Percentiles rank a stretch among this genome's conserved stretches.
Evolutionary conservation across 2,329 filamentous ascomycete species (phyloP).

Genomic region (Fusarium sp.): DNA sequence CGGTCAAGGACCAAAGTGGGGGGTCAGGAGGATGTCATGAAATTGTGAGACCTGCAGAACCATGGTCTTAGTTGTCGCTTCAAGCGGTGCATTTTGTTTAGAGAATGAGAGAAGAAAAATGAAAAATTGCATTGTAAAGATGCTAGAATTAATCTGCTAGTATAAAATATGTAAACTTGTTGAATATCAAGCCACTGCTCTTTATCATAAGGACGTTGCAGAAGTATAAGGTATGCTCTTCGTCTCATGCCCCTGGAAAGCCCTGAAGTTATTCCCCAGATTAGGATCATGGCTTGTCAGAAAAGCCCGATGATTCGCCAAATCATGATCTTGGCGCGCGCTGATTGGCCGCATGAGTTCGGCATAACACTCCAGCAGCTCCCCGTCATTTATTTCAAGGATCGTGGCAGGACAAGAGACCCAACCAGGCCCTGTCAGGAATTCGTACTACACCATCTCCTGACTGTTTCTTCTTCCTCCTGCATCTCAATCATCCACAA

Average conservation of each 20-base stretch:
- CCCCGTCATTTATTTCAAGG: conserved; percentile 29
- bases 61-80: conserved; percentile 18
- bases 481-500: conserved; percentile 33
- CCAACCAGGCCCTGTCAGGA: conserved; percentile 22
- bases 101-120: not conserved
- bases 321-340: not conserved
- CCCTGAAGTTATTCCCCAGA: conserved; percentile 31
- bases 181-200: not conserved
- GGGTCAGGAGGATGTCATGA: conserved; percentile 41
- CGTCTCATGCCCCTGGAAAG: conserved; percentile 12
- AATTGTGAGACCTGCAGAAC: conserved; percentile 35
- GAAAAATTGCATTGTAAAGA: fast-evolving
- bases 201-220: conserved; percentile 6
- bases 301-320: conserved; percentile 16
- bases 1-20: conserved; percentile 35
- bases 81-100: not conserved
- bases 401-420: conserved; percentile 37
- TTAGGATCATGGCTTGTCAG: conserved; percentile 18
- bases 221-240: not conserved
- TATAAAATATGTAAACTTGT: not conserved
- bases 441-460: conserved; percentile 36
- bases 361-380: conserved; percentile 6
- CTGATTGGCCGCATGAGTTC: conserved; percentile 17
- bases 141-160: no score
- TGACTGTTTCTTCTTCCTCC: conserved; percentile 31